Percentiles rank a stretch among this genome's conserved stretches.
These are phyloP conservation scores for Aspergillus unguis DNA, from an alignment of 2,329 filamentous ascomycete species.

Conservation along the genomic window DNA sequence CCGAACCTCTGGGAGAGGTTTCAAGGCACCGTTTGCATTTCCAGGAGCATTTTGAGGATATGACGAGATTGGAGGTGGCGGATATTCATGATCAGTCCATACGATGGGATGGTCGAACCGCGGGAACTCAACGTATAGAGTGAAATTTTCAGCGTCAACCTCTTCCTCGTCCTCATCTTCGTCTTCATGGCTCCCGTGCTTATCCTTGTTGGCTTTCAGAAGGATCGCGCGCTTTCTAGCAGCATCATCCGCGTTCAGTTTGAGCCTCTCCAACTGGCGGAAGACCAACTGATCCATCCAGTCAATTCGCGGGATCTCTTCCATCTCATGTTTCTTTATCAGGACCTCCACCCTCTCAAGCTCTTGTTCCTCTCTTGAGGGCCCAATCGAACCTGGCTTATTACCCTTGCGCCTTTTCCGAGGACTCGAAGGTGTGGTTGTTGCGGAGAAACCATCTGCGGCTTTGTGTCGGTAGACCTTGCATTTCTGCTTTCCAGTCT, in stretches of 20 bases:
- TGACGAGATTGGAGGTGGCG: conserved; percentile 75
- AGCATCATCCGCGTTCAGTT: conserved; percentile 61
- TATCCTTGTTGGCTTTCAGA: conserved; percentile 35
- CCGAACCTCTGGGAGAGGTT: conserved; percentile 81
- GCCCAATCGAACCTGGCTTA: conserved; percentile 44
- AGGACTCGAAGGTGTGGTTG: conserved; percentile 70
- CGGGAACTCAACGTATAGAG: conserved; percentile 85
- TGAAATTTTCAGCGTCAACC: conserved; percentile 63
- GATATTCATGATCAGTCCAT: conserved; percentile 91
- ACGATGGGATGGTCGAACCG: conserved; percentile 95
- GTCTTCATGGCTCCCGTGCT: conserved; percentile 32
- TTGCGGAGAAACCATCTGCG: conserved; percentile 79
- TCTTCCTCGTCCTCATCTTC: conserved; percentile 39
- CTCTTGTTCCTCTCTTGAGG: conserved; percentile 73
- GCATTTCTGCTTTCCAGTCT: conserved; percentile 91
- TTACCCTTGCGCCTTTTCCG: conserved; percentile 52
- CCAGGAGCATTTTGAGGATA: conserved; percentile 63
- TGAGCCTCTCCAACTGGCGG: conserved; percentile 77
- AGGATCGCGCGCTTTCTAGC: conserved; percentile 55
- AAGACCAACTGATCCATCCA: conserved; percentile 97
- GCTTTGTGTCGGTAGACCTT: conserved; percentile 74
- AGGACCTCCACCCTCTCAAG: conserved; percentile 83
- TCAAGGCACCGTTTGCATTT: conserved; percentile 67
- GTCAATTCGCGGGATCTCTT: conserved; percentile 85
- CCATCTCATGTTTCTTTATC: conserved; percentile 98